These are phyloP conservation scores for Hibiscus tridactylites DNA, from an alignment of 345 rosid genomes.

Conservation along the genomic window DNA sequence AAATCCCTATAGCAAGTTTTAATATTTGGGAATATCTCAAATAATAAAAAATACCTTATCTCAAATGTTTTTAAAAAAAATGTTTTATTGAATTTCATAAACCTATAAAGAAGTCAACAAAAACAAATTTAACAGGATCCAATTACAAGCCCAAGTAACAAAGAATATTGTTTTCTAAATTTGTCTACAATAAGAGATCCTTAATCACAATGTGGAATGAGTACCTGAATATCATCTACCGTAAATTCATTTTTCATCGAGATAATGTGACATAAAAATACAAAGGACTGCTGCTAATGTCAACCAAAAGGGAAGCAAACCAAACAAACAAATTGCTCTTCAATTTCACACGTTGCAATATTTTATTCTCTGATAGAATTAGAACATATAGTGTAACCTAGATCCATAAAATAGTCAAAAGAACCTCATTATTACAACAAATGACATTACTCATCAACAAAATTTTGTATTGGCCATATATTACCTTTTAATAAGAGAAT, in stretches of 20 bases:
- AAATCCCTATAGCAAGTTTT: background rate
- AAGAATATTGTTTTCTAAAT: background rate
- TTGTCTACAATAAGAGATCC: background rate
- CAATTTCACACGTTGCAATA: background rate
- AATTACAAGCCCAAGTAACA: background rate
- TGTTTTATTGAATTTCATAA: background rate
- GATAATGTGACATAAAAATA: background rate
- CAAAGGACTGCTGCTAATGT: background rate
- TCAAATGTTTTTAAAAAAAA: background rate
- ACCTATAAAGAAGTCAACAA: background rate
- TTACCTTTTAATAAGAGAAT: conserved; percentile 42
- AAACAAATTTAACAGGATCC: background rate
- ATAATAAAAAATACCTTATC: background rate
- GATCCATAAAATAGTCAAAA: background rate
- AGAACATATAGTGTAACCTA: background rate
- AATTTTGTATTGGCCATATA: background rate
- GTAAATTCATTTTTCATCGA: background rate
- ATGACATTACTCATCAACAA: background rate
- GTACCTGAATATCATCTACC: background rate
- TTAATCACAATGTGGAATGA: background rate
- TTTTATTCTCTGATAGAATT: background rate
- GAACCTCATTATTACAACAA: background rate
- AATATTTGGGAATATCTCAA: background rate
- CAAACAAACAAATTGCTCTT: background rate
- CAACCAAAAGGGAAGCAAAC: background rate